Base-by-base conservation (phyloP, 345 rosid genomes). In the Corymbia maculata region DNA sequence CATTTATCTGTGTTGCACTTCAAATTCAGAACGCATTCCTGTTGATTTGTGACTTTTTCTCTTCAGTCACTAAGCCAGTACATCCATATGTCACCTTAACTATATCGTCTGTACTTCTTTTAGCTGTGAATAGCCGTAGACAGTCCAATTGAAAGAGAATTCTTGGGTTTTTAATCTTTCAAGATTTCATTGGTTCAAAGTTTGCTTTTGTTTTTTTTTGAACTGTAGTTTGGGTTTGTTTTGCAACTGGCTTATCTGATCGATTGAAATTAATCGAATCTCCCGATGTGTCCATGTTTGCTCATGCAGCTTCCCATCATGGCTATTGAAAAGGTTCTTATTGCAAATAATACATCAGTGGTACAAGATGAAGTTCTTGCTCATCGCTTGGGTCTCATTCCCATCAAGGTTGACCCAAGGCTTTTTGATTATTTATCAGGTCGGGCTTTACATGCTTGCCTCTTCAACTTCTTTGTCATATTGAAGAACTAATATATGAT, bases 291-390 rank as follows among this genome's bases (percentile, higher is more conserved):
- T 91, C 79, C 79, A 21, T 21, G 85, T 87, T 86, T 86, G 51
- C 86, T 51, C 51, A 6, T 92, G 88, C 91, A 96, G 99, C 88
- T 97, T 92, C 98, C 99, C n/a, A 89, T 98, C 28, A 95, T 98
- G 98, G 99, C 99, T 86, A 96, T 98, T 89, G 99, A 98, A 88
- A 97, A 97, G 89, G 99, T 98, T 80, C 88, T 98, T 70, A 90
- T 98, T 86, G 98, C 98, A 86, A 94, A 97, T 90, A 98, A 98
- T 90, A 96, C 99, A 50, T 98, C 99, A 6, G 87, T 96, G 57
- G 86, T 98, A 86, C 96, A 94, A 91, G 99, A 98, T 68, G 99
- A 98, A 91, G 98, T 98, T 89, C 98, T 97, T 92, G 93, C 99
- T 80, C 99, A 97, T 87, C 95, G 98, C 90, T 92, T 98, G 92